phyloP scores from a whole-genome alignment of 2,329 filamentous ascomycete genomes.

The Sclerotinia glacialis region DNA sequence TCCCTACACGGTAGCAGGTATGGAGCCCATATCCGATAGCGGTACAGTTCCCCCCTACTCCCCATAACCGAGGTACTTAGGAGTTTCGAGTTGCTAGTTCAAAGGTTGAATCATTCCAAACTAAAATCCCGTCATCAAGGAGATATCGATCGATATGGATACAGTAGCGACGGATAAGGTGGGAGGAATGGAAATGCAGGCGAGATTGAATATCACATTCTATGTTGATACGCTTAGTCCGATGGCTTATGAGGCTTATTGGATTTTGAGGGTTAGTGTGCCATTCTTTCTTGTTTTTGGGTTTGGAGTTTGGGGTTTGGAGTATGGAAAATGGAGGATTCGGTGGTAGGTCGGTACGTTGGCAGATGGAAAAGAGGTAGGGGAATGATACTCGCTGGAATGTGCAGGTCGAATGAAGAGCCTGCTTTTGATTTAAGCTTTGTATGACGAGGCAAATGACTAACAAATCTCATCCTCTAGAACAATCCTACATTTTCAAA shows the following conservation, averaged over 20 bases:
- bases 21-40: background rate
- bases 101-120: background rate
- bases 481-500: slow-evolving; percentile 54
- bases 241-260: slow-evolving; percentile 59
- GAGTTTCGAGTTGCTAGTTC: background rate
- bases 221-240: slow-evolving; percentile 56
- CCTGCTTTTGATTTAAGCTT: background rate
- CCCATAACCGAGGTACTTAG: background rate
- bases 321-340: too few relatives aligned
- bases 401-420: too few relatives aligned
- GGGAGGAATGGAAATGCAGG: background rate
- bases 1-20: too few relatives aligned
- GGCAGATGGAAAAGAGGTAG: background rate
- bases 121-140: too few relatives aligned
- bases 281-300: background rate
- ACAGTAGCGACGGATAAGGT: too few relatives aligned
- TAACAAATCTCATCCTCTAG: slow-evolving; percentile 39
- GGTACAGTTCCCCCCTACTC: background rate
- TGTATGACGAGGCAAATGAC: fast-evolving
- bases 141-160: too few relatives aligned
- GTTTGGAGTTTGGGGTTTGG: background rate
- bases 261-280: slow-evolving; percentile 48
- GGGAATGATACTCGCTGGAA: too few relatives aligned
- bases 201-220: background rate
- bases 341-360: too few relatives aligned